Conservation (phyloP, 108 stramenopile genomes). For the Skeletonema menzelii region DNA sequence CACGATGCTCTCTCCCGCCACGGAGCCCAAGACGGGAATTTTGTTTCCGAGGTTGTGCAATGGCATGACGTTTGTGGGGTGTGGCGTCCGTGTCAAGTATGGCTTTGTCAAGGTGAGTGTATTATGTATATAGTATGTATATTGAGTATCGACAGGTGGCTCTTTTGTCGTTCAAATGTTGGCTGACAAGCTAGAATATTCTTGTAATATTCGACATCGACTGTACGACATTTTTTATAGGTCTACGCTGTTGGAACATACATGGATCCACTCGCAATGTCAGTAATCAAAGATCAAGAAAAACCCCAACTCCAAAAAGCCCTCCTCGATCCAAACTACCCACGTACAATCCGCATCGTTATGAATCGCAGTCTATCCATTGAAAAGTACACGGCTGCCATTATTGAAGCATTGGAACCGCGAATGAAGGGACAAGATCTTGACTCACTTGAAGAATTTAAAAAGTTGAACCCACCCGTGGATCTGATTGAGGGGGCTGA, state of each 20-base stretch:
- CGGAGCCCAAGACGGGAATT: slow-evolving; percentile 79
- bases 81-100: slow-evolving; percentile 86
- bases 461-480: slow-evolving; percentile 76
- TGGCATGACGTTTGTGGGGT: slow-evolving; percentile 72
- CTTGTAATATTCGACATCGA: no score
- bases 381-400: slow-evolving; percentile 85
- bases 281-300: slow-evolving; percentile 54
- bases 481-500: slow-evolving; percentile 85
- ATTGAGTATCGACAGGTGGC: no score
- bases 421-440: slow-evolving; percentile 84
- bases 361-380: slow-evolving; percentile 83
- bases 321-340: slow-evolving; percentile 76
- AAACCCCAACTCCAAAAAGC: slow-evolving; percentile 62
- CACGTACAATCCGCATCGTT: slow-evolving; percentile 86
- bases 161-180: no score
- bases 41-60: slow-evolving; percentile 79
- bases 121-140: not conserved
- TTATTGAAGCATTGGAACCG: slow-evolving; percentile 84
- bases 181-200: not conserved
- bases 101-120: slow-evolving; percentile 78
- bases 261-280: slow-evolving; percentile 79
- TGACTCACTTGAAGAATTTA: slow-evolving; percentile 82
- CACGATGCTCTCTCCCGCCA: slow-evolving; percentile 57
- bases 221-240: no score
- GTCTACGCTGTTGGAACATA: slow-evolving; percentile 91